Conservation (phyloP, 2,329 filamentous ascomycete genomes). For the Didymella lethalis region DNA sequence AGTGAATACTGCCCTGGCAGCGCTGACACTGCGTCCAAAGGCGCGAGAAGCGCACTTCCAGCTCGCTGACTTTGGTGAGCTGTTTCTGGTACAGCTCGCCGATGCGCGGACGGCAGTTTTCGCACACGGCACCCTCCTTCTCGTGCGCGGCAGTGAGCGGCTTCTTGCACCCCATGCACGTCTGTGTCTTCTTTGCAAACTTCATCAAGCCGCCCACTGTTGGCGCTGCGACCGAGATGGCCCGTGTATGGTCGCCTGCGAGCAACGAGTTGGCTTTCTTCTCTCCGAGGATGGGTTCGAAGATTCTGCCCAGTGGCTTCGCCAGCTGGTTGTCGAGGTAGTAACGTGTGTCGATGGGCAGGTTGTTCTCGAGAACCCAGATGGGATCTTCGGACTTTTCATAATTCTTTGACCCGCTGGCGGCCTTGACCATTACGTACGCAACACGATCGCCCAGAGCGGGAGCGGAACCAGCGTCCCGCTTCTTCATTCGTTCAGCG, state of each 20-base stretch:
- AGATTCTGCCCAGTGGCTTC: conserved; percentile 92
- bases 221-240: conserved; percentile 90
- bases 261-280: conserved; percentile 87
- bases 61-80: conserved; percentile 83
- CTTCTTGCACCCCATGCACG: conserved; percentile 99
- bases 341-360: conserved; percentile 97
- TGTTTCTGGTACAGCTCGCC: conserved; percentile 95
- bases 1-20: conserved; percentile 97
- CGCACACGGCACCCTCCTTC: conserved; percentile 84
- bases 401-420: conserved; percentile 90
- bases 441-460: conserved; percentile 94
- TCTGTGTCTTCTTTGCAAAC: conserved; percentile 96
- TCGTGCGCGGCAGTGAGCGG: conserved; percentile 83
- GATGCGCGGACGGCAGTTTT: conserved; percentile 81
- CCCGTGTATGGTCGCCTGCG: conserved; percentile 92
- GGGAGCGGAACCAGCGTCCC: conserved; percentile 92
- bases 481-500: conserved; percentile 95
- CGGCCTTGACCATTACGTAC: conserved; percentile 96
- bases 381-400: conserved; percentile 97
- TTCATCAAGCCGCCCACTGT: conserved; percentile 96
- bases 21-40: conserved; percentile 98
- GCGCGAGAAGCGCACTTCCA: conserved; percentile 90
- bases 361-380: conserved; percentile 95
- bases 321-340: conserved; percentile 98
- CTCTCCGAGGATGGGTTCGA: conserved; percentile 96